Evolutionary conservation across 2,329 filamentous ascomycete genomes (phyloP), one percentile per base, ranked within the genome.

Genomic region (Fusarium algeriense): DNA sequence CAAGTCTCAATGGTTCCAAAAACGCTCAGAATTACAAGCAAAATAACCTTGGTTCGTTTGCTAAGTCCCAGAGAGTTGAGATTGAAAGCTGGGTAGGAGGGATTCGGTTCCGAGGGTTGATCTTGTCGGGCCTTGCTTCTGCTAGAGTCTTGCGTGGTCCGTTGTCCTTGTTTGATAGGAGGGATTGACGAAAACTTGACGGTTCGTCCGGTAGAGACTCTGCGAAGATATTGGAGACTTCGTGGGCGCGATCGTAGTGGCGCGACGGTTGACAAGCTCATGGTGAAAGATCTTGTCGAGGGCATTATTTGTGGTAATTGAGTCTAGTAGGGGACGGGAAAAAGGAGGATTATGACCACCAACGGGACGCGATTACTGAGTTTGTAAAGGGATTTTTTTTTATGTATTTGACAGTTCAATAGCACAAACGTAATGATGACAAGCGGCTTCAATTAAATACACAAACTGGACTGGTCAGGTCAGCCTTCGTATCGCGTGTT

Each of bases 1-100:
- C 77, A 80, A 1, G 78, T 78, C 57, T 81, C 78, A 9, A 80
- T 75, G 2, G 77, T 80, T 26, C 78, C 79, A 28, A 79, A 75
- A 15, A 80, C 71, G 52, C 74, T 67, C 10, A 80, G 41, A 4
- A 79, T 50, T 2, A 68, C 64, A 12, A 79, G 54, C 8, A 80
- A 38, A 13, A 70, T 45, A 3, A 78, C 34, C 20, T 62, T 79
- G 67, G 76, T 76, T 20, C 73, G 75, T 30, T 67, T 78, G 63
- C 78, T 74, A 8, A 80, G 53, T 6, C 79, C 78, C 0, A 80
- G 46, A 7, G 71, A 72, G 5, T 77, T 53, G 9, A 80, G 35
- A 28, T 64, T 79, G 34, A 79, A 77, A 2, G 62, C 57, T 12
- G 76, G 76, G 12, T 75, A 68, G 1, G 71, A 61, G 1, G 69